Base-by-base conservation (phyloP, 106 monocot species). In the Acorus calamus region DNA sequence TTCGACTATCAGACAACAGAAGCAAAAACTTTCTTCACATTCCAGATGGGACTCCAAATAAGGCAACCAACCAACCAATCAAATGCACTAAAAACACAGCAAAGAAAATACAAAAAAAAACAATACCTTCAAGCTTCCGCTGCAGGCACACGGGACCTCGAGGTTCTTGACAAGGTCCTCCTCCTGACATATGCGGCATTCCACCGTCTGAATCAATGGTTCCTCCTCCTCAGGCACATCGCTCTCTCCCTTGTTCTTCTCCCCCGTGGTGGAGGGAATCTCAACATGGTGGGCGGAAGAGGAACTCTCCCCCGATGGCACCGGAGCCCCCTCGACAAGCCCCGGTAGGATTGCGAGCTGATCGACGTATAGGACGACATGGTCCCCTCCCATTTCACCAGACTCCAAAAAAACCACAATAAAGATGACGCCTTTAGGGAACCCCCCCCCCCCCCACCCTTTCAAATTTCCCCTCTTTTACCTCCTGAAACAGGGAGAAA, bases 111-210 rank as follows among this genome's bases (percentile, higher is more conserved):
- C 28, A 28, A 28, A 28, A 28, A 28, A 28, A 28, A 14, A 2
- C 5, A 13, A 28, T 6, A 96, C 90, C 94, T 96, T 96, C 60
- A 96, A 64, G 63, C 94, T 96, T 59, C 94, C 94, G 69, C 77
- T 87, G 61, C 94, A 96, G 56, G 90, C 78, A 62, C 94, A 96
- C 11, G 94, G 94, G 11, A 52, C 67, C 60, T 96, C 90, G 56
- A 96, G 64, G 63, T 96, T 91, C 60, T 80, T 87, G 44, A 85
- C 74, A 7, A 61, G 71, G 72, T 90, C 94, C 64, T 91, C 94
- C 64, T 90, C 90, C 65, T 96, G 94, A 65, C 94, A 96, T 60
- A 96, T 96, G 6, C 94, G 84, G 60, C 94, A 96, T 66, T 96
- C 94, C 5, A 72, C 75, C 46, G 78, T 64, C 69, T 78, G 70